phyloP scores from a whole-genome alignment of 805 yeast genomes.

The Naumovozyma castellii region DNA sequence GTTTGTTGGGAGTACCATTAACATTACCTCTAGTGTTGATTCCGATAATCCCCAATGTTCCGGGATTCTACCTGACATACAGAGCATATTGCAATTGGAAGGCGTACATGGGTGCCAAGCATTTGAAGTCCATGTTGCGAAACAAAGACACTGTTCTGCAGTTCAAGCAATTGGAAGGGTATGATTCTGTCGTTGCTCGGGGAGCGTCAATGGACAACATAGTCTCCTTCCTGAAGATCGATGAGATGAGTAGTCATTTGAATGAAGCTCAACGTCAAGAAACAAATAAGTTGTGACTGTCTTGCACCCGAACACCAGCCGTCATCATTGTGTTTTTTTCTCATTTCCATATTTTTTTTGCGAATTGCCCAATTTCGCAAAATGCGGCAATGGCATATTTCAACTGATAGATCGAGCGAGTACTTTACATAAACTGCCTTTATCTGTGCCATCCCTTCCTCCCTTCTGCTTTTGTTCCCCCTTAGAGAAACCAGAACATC shows the following conservation, averaged over 20 bases:
- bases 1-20: constrained; percentile 59
- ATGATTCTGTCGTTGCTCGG: constrained; percentile 12
- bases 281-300: neutral
- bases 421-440: no score
- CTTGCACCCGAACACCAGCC: neutral
- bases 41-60: constrained; percentile 86
- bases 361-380: no score
- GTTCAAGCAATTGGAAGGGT: constrained; percentile 27
- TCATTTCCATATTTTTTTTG: neutral
- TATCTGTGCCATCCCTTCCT: no score
- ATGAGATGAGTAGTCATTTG: constrained; percentile 37
- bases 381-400: no score
- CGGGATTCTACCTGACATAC: constrained; percentile 78
- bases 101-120: constrained; percentile 66
- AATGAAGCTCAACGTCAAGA: constrained; percentile 49
- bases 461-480: neutral
- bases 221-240: constrained; percentile 37
- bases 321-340: no score
- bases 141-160: constrained; percentile 27
- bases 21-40: constrained; percentile 71
- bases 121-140: constrained; percentile 48
- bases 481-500: neutral
- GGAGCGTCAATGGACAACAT: constrained; percentile 39
- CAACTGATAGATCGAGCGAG: no score
- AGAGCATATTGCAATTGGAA: constrained; percentile 77